Evolutionary conservation across 2,329 filamentous ascomycete species (phyloP), one percentile per base, ranked within the genome.

Genomic region (Chrysoporthe austroafricana): DNA sequence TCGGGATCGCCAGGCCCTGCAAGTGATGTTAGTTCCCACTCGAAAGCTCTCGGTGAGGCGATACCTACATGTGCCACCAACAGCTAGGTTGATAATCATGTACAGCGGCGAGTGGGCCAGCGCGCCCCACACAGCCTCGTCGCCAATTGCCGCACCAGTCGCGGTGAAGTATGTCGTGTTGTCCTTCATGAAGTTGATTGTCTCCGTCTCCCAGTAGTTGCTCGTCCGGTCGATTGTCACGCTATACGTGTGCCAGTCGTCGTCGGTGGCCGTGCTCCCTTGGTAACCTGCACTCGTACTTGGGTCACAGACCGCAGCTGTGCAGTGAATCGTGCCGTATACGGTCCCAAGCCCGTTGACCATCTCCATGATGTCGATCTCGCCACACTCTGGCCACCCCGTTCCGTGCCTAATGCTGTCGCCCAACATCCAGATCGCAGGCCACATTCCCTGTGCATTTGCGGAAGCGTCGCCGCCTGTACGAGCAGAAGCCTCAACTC

Each of bases 361-460:
- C 66, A 81, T 82, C 79, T 88, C 86, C 74, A 88, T 79, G 71
- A 88, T 83, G 73, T 88, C 86, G 62, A 88, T 77, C 79, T 88
- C 86, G 69, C 86, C 86, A 67, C 83, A 84, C 9, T 69, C 64
- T 0, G 86, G 86, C 86, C 86, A 88, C 16, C 72, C 46, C 0
- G 78, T 81, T 9, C 84, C 84, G 57, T 81, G 77, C 36, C 83
- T 81, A 65, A 84, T 77, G 13, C 80, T 74, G 62, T 86, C 79
- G 52, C 86, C 85, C 18, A 88, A 78, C 69, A 86, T 78, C 85
- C 85, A 88, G 72, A 87, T 87, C 0, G 86, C 86, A 0, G 86
- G 85, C 86, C 85, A 88, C 62, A 88, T 78, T 4, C 86, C 86
- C 71, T 86, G 79, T 75, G 86, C 84, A 56, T 74, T 73, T 26